Base-by-base conservation (phyloP, 331 rosid genomes). In the Arachis monticola region DNA sequence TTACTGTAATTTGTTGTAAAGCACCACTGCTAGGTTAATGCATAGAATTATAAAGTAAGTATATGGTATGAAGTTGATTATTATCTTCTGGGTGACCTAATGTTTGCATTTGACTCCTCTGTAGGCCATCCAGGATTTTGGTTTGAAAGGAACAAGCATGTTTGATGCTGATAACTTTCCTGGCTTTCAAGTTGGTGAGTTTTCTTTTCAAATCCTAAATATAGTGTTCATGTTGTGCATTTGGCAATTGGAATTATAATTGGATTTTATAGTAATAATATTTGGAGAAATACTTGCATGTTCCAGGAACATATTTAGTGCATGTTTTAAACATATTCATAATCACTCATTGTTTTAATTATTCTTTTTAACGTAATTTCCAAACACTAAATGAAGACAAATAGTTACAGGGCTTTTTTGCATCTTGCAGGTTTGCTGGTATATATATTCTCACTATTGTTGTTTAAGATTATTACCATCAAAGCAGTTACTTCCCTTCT, bases 401-500 rank as follows among this genome's bases (percentile, higher is more conserved):
- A 22, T 22, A 22, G 27, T 22, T 22, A 22, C 27, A 22, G 6
- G 5, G 42, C 10, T 65, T 76, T 8, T 65, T 76, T 48, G 59
- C 64, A 42, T 65, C 8, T 69, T 60, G 60, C 76, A 77, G 86
- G 77, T 32, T 64, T 84, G 66, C 60, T 88, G 77, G 56, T 80
- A 64, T 77, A 66, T 52, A n/a, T 60, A 38, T 73, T 48, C 14
- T 4, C 73, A 83, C 80, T 81, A 40, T 59, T 69, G 6, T 11
- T 85, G 85, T 48, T 83, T 73, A 87, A 88, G 60, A 67, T 88
- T 35, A 63, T 67, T 61, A 51, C 83, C 62, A 65, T 87, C 64
- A 75, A 74, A 64, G 87, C 91, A 32, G 63, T 80, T 3, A 5
- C 55, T 70, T 73, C 86, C 72, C 92, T 91, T 53, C 65, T 91